Evolutionary conservation across 768 basidiomycete species (phyloP), one percentile per base, ranked within the genome.

Genomic region (Leccinum disarticulatum): DNA sequence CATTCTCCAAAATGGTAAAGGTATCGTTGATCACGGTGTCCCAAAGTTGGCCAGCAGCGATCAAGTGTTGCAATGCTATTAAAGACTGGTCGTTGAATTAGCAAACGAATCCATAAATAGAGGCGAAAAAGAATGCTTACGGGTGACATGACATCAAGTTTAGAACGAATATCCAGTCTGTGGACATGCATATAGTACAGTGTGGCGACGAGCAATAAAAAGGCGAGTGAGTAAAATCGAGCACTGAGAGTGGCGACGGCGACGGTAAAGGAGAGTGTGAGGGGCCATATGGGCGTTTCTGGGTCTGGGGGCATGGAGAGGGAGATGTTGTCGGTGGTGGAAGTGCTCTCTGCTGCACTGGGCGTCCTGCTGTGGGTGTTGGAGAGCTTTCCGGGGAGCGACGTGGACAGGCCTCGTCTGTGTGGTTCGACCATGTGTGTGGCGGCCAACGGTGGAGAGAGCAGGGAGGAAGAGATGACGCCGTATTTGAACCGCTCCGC

Each of bases 401-500:
- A 68, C n/a, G 74, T 72, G 27, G 76, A 70, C 55, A 65, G 58
- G 56, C 75, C 66, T 47, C 73, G 69, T 41, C 79, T 73, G 50
- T 64, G 72, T 14, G 59, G 66, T 58, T 64, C 73, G 49, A 55
- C 48, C 52, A 63, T 71, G 64, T 63, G 66, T n/a, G 81, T 73
- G 31, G 81, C 64, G 43, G 85, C 67, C 57, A 86, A 77, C 55
- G 83, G 76, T 3, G 83, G 71, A 3, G 88, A 83, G n/a, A 92
- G 79, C 9, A 92, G 77, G 8, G 89, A 85, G 3, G 90, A 91
- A 4, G 90, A 90, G 60, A 92, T 91, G 4, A 92, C 83, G 60
- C 83, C 84, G 79, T 91, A 92, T 70, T 91, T 91, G 83, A 93
- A 91, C 46, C 82, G 87, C 73, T 93, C 90, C 9, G 84, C 82